phyloP scores from a whole-genome alignment of 805 yeast species.

The Cyberlindnera subsufficiens region DNA sequence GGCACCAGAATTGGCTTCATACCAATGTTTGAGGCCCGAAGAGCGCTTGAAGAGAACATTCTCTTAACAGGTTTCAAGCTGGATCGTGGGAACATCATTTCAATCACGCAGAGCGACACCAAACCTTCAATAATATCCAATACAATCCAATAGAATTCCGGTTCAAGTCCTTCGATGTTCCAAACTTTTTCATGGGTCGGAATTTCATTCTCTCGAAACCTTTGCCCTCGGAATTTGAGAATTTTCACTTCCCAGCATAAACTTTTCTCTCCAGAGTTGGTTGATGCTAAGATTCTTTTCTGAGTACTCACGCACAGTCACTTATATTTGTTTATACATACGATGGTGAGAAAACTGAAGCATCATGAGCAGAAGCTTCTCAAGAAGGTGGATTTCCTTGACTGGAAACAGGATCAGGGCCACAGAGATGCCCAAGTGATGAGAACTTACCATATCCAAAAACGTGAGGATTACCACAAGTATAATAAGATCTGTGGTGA shows the following conservation, averaged over 20 bases:
- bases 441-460: constrained; percentile 89
- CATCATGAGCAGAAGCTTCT: constrained; percentile 93
- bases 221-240: no score
- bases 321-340: not conserved
- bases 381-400: constrained; percentile 92
- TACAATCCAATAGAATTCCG: not conserved
- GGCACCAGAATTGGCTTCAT: constrained; percentile 67
- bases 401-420: constrained; percentile 95
- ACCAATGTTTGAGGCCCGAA: constrained; percentile 64
- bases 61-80: constrained; percentile 17
- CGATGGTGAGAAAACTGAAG: constrained; percentile 81
- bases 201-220: no score
- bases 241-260: no score
- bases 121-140: not conserved
- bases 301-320: no score
- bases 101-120: not conserved
- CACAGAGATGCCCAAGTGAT: constrained; percentile 96
- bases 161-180: not conserved
- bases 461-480: constrained; percentile 92
- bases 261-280: no score
- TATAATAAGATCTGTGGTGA: constrained; percentile 93
- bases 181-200: no score
- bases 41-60: constrained; percentile 27
- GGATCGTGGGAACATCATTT: constrained; percentile 7
- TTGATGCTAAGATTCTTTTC: no score